Conservation (phyloP, 805 yeast genomes). For the Komagataella phaffii region DNA sequence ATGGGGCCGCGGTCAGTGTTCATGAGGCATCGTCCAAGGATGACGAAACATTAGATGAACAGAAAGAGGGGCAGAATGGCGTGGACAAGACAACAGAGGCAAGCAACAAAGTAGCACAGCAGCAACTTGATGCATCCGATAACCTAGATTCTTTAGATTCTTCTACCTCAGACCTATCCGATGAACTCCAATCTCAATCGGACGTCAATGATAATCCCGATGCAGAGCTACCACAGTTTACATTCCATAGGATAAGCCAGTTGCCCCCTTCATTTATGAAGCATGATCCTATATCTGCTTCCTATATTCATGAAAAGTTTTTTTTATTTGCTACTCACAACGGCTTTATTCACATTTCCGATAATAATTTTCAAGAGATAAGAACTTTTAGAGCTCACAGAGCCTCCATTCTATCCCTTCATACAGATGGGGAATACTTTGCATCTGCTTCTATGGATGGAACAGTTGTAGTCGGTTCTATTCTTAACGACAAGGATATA, state of each 20-base stretch:
- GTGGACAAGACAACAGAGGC: conserved; percentile 2
- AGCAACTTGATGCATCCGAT: conserved; percentile 5
- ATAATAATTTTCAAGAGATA: conserved; percentile 42
- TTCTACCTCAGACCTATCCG: conserved; percentile 2
- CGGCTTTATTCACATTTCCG: conserved; percentile 62
- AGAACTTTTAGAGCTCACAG: conserved; percentile 75
- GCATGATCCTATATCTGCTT: conserved; percentile 68
- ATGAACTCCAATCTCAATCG: conserved; percentile 14
- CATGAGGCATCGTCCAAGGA: neutral
- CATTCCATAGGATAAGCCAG: conserved; percentile 55
- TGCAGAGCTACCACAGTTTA: conserved; percentile 57
- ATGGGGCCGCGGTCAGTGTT: neutral
- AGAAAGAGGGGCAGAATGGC: neutral
- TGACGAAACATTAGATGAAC: neutral
- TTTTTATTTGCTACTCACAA: conserved; percentile 84
- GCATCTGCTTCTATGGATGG: conserved; percentile 94
- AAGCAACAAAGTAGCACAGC: conserved; percentile 6
- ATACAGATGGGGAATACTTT: conserved; percentile 59
- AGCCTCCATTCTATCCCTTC: conserved; percentile 66
- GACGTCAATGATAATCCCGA: conserved; percentile 25
- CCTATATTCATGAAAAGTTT: conserved; percentile 42
- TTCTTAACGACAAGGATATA: conserved; percentile 47
- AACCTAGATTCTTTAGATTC: conserved; percentile 18
- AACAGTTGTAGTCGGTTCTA: conserved; percentile 69
- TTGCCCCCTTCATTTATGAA: conserved; percentile 61